Evolutionary conservation across 129 eudicot species (phyloP).

Genomic region (Flaveria sonorensis): DNA sequence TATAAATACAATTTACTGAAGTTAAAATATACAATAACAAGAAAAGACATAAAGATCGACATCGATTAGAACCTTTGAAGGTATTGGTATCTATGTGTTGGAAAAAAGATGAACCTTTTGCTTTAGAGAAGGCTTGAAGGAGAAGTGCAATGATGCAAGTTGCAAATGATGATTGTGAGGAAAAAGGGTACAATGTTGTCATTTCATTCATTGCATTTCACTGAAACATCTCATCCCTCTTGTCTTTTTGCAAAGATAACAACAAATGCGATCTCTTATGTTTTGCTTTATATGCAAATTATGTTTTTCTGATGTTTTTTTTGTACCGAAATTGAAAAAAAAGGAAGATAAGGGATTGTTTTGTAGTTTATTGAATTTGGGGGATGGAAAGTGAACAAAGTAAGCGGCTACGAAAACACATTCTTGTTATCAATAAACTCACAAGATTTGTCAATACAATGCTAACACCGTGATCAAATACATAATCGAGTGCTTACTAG

Average conservation of each 20-base stretch:
- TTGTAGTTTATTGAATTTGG: too few species aligned
- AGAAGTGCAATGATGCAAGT: slow-evolving; percentile 36
- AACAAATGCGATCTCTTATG: background rate
- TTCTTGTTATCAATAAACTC: too few species aligned
- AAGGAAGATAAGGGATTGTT: background rate
- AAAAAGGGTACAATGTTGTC: slow-evolving; percentile 28
- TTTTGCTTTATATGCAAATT: slow-evolving; percentile 5
- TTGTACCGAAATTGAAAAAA: background rate
- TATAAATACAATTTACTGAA: too few species aligned
- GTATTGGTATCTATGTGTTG: slow-evolving; percentile 9
- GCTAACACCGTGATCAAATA: too few species aligned
- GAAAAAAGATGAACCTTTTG: slow-evolving; percentile 9
- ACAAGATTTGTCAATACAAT: too few species aligned
- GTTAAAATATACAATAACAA: background rate
- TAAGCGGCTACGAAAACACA: too few species aligned
- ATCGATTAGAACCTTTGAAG: slow-evolving; percentile 19
- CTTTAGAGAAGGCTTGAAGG: slow-evolving; percentile 26
- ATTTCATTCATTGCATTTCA: slow-evolving; percentile 23
- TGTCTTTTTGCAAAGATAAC: slow-evolving; percentile 4
- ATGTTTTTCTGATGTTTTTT: background rate
- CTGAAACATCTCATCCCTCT: background rate
- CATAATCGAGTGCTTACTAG: too few species aligned
- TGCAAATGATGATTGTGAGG: slow-evolving; percentile 30
- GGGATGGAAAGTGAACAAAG: too few species aligned
- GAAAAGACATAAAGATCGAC: background rate